A percentile compares a stretch with the other conserved stretches of the same genome.
These are phyloP conservation scores for Pleurotus pulmonarius DNA, from an alignment of 768 basidiomycete genomes.

Conservation along the genomic window DNA sequence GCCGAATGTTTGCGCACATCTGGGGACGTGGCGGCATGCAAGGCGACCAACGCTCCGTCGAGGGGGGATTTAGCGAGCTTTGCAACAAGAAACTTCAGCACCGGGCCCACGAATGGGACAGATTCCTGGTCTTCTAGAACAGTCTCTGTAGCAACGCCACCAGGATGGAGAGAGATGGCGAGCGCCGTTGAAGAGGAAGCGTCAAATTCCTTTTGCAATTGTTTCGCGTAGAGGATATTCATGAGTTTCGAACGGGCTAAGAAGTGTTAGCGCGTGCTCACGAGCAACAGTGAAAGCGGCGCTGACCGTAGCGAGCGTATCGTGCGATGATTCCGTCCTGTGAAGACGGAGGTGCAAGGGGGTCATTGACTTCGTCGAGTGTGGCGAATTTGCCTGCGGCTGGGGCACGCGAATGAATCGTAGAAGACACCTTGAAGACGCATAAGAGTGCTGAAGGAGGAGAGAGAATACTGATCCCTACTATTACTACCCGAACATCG, in stretches of 20 bases:
- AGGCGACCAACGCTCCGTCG: slow-evolving; percentile 1
- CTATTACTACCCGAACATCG: slow-evolving; percentile 12
- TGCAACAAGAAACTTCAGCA: not conserved
- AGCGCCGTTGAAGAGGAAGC: slow-evolving; percentile 15
- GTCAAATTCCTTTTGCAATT: slow-evolving; percentile 36
- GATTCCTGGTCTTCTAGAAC: not conserved
- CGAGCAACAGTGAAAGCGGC: not conserved
- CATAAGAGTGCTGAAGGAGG: not conserved
- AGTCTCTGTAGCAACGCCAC: slow-evolving; percentile 5
- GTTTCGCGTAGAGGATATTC: slow-evolving; percentile 33
- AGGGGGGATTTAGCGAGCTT: slow-evolving; percentile 5
- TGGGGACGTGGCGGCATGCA: slow-evolving; percentile 5
- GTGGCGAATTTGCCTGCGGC: slow-evolving; percentile 14
- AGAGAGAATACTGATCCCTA: not conserved
- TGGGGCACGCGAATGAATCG: slow-evolving; percentile 9
- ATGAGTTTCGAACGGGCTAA: slow-evolving; percentile 38
- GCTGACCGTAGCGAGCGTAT: slow-evolving; percentile 15
- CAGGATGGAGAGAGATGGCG: slow-evolving; percentile 1
- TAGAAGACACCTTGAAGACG: slow-evolving; percentile 12
- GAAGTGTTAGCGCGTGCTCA: not conserved
- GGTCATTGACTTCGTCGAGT: slow-evolving; percentile 18
- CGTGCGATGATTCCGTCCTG: slow-evolving; percentile 5
- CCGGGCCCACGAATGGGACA: not conserved
- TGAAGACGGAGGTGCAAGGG: slow-evolving; percentile 9
- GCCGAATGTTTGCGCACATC: not conserved